Base-by-base conservation (phyloP, 257 asterid genomes). In the Scutellaria baicalensis region DNA sequence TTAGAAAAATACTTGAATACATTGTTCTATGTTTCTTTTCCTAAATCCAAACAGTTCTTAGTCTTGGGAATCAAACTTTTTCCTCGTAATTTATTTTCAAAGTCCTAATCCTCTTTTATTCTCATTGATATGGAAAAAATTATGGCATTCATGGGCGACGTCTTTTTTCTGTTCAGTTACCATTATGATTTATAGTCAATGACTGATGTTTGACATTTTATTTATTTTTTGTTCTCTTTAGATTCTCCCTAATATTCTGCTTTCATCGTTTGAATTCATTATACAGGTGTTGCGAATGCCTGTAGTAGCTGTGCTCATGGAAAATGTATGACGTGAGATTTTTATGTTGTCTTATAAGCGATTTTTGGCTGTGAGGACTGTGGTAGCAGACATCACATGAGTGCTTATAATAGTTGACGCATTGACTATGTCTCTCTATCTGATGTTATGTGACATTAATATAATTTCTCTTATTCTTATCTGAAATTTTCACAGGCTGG, bases 221-320 rank as follows among this genome's bases (percentile, higher is more conserved):
- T 65, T 20, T 43, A 50, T 38, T 59, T 59, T 52, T 5, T 44
- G 14, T 48, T 52, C 67, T 33, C 50, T 35, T 72, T 59, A 16
- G 62, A 20, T 68, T 7, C 36, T 66, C 33, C 54, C 71, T 69
- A 68, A 70, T 50, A 55, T 12, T 62, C 40, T 66, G 45, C 49
- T 58, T 58, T 17, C 62, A 9, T 43, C 47, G 14, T 39, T 72
- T 43, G 44, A 52, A 48, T 55, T 52, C 72, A 27, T 68, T 78
- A 17, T 72, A 23, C 88, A 94, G 99, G 97, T 87, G 72, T 79
- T 89, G 77, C 88, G 96, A 68, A 91, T 91, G 96, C 89, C 95
- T 61, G 70, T 85, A 39, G 77, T 38, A 76, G 75, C 83, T 71
- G 73, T 89, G 43, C 91, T 89, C 76, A 75, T 68, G 76, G 90